Evolutionary conservation across 345 rosid genomes (phyloP), one percentile per base, ranked within the genome.

Genomic region (Brassica nigra): DNA sequence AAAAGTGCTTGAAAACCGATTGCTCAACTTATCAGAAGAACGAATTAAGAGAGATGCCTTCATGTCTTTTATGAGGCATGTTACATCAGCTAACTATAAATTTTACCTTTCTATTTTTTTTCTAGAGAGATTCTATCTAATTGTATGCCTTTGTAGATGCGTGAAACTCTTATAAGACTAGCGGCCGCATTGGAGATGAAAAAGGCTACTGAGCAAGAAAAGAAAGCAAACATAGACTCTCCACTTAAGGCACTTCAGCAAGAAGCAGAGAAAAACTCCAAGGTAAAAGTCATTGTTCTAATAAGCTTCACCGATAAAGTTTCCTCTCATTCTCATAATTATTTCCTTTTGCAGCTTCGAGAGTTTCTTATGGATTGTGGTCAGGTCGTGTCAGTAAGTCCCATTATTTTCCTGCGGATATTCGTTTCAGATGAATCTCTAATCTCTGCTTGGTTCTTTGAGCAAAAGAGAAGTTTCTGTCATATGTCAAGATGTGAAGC

Each of bases 401-500:
- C 27, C 66, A 1, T 64, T 30, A 5, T 49, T 39, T 23, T 18
- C 16, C 71, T 54, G 31, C 11, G 10, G 6, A 34, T 34, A 23
- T 23, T 23, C 27, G 27, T 23, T 23, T 23, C 27, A 23, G 27
- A 23, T 34, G 39, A 34, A 5, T 6, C 2, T 5, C 39, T 34
- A 5, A 20, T 58, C 0, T 16, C 11, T 23, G 0, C 44, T 47
- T 78, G 62, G n/a, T 62, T 1, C 11, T 0, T 55, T 72, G 52
- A 78, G 82, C 92, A 91, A 98, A 68, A 96, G 99, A 72, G 99
- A 95, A 76, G 89, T 93, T 34, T 86, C 93, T 8, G 93, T 95
- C 34, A 87, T 95, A 14, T 91, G 92, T 63, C 96, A 89, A 81
- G 99, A 93, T 73, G 90, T 91, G 76, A 84, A 75, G 78, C 66